These are phyloP conservation scores for Saprolegnia parasitica DNA, from an alignment of 352 stramenopile species.

Conservation along the genomic window DNA sequence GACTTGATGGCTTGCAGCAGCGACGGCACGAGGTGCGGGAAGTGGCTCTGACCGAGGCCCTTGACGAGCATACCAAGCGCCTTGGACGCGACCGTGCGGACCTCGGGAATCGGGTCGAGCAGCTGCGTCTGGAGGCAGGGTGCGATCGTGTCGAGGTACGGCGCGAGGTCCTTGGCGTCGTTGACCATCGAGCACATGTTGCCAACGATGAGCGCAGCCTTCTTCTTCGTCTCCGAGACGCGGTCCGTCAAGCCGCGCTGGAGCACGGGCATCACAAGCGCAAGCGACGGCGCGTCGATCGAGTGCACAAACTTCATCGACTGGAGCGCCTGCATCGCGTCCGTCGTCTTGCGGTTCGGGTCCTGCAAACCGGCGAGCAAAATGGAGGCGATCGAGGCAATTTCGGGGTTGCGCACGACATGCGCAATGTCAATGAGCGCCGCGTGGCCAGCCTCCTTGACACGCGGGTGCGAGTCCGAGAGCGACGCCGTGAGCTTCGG, in stretches of 20 bases:
- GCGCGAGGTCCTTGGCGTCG: conserved; percentile 95
- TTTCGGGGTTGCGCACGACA: conserved; percentile 99
- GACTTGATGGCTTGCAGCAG: conserved; percentile 95
- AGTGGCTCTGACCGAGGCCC: conserved; percentile 93
- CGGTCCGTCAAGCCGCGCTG: conserved; percentile 97
- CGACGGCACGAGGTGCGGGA: conserved; percentile 96
- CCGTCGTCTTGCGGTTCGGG: conserved; percentile 85
- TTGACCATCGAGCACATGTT: conserved; percentile 99
- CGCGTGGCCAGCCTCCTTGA: conserved; percentile 93
- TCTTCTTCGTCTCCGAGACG: conserved; percentile 96
- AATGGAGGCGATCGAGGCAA: conserved; percentile 90
- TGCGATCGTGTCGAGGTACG: conserved; percentile 97
- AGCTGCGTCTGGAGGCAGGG: conserved; percentile 93
- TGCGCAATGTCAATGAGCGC: conserved; percentile 96
- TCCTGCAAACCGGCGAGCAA: conserved; percentile 96
- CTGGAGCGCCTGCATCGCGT: conserved; percentile 96
- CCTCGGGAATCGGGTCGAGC: conserved; percentile 92
- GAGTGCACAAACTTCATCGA: conserved; percentile 98
- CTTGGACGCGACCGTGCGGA: conserved; percentile 93
- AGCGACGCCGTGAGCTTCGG: conserved; percentile 96
- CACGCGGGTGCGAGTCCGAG: conserved; percentile 98
- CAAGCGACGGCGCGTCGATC: conserved; percentile 98
- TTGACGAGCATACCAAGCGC: conserved; percentile 93
- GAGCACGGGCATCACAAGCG: conserved; percentile 99
- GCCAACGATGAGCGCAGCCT: conserved; percentile 97